Conservation (phyloP, 345 rosid genomes). For the Syzygium jambos region DNA sequence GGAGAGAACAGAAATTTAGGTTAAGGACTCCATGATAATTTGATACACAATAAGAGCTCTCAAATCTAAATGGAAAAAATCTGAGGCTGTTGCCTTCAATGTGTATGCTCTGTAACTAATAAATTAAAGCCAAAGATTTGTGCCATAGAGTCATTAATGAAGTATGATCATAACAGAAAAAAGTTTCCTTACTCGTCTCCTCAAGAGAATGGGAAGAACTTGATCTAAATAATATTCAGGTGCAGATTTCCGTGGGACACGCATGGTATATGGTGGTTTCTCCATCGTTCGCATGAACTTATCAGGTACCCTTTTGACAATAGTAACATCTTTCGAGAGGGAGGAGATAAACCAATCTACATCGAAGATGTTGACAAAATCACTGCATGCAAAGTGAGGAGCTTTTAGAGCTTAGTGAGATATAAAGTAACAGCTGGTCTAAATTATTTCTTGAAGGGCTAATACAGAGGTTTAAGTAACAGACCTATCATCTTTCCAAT, state of each 20-base stretch:
- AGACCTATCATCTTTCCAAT: slow-evolving; percentile 96
- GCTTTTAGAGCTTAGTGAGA: neutral
- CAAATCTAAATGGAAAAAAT: neutral
- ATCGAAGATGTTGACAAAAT: slow-evolving; percentile 82
- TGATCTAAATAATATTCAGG: slow-evolving; percentile 94
- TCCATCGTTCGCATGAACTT: slow-evolving; percentile 90
- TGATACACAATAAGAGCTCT: neutral
- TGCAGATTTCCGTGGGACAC: slow-evolving; percentile 93
- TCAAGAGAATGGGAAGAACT: slow-evolving; percentile 76
- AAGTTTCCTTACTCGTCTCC: slow-evolving; percentile 58
- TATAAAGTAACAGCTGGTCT: neutral
- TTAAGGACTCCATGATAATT: neutral
- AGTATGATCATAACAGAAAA: neutral
- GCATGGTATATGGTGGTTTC: slow-evolving; percentile 94
- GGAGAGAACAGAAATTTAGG: neutral
- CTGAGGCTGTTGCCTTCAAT: neutral
- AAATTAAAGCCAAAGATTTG: neutral
- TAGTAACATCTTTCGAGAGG: slow-evolving; percentile 84
- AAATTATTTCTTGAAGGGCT: neutral
- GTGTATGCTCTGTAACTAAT: neutral
- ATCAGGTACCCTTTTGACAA: slow-evolving; percentile 93
- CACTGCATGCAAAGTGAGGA: slow-evolving; percentile 43
- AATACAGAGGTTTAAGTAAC: neutral
- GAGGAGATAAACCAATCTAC: slow-evolving; percentile 86
- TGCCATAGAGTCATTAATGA: neutral